These are phyloP conservation scores for Melanopsichium pennsylvanicum DNA, from an alignment of 1,284 basidiomycete genomes.

Conservation along the genomic window DNA sequence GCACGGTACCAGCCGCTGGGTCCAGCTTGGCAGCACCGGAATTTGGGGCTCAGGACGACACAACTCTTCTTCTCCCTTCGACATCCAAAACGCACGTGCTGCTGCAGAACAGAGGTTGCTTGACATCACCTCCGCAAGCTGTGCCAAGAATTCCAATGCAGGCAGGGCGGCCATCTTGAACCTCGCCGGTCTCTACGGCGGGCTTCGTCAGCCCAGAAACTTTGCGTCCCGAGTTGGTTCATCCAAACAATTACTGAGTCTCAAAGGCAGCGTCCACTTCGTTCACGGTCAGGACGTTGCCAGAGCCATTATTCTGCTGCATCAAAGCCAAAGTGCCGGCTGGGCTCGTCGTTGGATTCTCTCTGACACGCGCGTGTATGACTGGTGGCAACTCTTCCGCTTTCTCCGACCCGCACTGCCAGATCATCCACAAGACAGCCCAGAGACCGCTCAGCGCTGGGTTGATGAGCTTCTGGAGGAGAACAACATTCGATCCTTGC, in stretches of 20 bases:
- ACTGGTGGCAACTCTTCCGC: conserved; percentile 53
- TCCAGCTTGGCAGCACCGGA: conserved; percentile 58
- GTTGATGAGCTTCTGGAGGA: conserved; percentile 33
- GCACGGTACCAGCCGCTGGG: conserved; percentile 40
- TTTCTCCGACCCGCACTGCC: conserved; percentile 32
- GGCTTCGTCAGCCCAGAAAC: conserved; percentile 40
- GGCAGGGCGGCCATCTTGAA: conserved; percentile 41
- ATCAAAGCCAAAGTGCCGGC: conserved; percentile 19
- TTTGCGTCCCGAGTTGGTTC: conserved; percentile 45
- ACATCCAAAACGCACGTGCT: conserved; percentile 29
- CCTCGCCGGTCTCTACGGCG: conserved; percentile 55
- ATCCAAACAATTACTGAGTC: conserved; percentile 37
- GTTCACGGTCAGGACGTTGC: conserved; percentile 57
- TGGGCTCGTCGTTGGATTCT: conserved; percentile 55
- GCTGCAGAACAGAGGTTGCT: conserved; percentile 40
- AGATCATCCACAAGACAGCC: conserved; percentile 33
- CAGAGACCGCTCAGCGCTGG: conserved; percentile 30
- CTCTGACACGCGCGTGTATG: conserved; percentile 45
- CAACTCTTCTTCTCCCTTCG: conserved; percentile 36
- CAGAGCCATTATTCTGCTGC: conserved; percentile 43
- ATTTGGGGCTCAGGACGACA: conserved; percentile 45
- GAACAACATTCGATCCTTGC: conserved; percentile 22
- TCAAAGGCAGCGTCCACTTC: conserved; percentile 53
- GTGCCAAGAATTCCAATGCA: neutral
- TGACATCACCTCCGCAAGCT: conserved; percentile 11